Conservation (phyloP, 2,329 filamentous ascomycete genomes). For the Neofusicoccum ribis region DNA sequence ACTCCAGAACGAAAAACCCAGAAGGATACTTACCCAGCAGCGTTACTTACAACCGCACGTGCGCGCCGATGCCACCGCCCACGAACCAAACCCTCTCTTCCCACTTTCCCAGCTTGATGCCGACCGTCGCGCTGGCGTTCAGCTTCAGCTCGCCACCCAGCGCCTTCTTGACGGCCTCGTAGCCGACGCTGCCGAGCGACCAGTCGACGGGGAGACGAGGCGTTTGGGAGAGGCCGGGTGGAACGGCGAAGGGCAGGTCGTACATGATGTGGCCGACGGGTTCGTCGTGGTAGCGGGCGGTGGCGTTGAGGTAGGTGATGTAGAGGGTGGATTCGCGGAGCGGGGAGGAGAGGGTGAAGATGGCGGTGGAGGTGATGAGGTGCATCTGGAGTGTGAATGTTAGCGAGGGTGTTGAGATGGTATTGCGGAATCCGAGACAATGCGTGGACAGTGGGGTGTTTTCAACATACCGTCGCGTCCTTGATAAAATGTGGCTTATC, state of each 20-base stretch:
- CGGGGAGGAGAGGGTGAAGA: slow-evolving; percentile 80
- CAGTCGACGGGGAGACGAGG: slow-evolving; percentile 81
- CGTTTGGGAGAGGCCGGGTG: slow-evolving; percentile 70
- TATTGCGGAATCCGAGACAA: neutral
- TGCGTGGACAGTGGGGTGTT: neutral
- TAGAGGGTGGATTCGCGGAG: slow-evolving; percentile 70
- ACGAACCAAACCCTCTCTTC: slow-evolving; percentile 61
- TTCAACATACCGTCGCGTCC: slow-evolving; percentile 63
- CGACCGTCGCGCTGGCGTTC: slow-evolving; percentile 74
- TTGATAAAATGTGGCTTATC: slow-evolving; percentile 71
- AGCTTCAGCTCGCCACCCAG: slow-evolving; percentile 78
- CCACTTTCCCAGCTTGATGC: slow-evolving; percentile 74
- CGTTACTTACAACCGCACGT: slow-evolving; percentile 41
- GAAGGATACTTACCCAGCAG: too few species aligned
- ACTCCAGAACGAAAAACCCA: too few species aligned
- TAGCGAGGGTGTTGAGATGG: too few species aligned
- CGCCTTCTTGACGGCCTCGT: slow-evolving; percentile 76
- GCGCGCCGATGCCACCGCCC: slow-evolving; percentile 49
- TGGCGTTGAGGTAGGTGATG: slow-evolving; percentile 79
- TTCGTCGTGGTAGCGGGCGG: slow-evolving; percentile 80
- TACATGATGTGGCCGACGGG: slow-evolving; percentile 77
- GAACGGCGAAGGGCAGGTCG: slow-evolving; percentile 70
- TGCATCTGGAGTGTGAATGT: slow-evolving; percentile 57
- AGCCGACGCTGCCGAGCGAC: slow-evolving; percentile 75
- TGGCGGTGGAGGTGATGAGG: slow-evolving; percentile 79